Conservation (phyloP, 1,284 basidiomycete species). For the Malassezia globosa region DNA sequence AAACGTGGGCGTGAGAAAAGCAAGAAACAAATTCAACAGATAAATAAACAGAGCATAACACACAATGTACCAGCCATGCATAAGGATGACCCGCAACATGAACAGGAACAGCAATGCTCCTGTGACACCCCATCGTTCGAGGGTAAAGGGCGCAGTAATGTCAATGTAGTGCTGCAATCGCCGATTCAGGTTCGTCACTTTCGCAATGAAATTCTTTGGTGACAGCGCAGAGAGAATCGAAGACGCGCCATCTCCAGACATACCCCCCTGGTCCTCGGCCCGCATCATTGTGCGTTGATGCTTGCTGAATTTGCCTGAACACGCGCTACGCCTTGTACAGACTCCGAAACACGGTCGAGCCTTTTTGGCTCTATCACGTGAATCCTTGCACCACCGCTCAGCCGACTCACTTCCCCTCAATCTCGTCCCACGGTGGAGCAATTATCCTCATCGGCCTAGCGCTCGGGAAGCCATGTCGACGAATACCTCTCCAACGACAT, state of each 20-base stretch:
- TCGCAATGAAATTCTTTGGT: constrained; percentile 3
- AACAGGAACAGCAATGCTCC: constrained; percentile 65
- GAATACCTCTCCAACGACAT: neutral
- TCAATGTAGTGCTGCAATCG: constrained; percentile 53
- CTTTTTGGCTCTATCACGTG: no score
- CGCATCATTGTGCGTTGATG: constrained; percentile 13
- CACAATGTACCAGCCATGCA: constrained; percentile 85
- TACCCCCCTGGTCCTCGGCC: constrained; percentile 14
- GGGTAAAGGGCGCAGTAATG: constrained; percentile 74
- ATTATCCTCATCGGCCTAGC: neutral
- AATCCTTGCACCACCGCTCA: no score
- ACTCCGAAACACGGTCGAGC: neutral
- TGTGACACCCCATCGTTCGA: constrained; percentile 80
- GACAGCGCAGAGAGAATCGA: neutral
- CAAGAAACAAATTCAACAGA: constrained; percentile 57
- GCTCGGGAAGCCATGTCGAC: neutral
- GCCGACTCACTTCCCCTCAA: no score
- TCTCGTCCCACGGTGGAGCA: neutral
- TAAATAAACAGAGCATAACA: constrained; percentile 47
- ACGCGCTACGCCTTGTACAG: no score
- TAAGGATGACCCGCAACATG: constrained; percentile 70
- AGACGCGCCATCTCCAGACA: neutral
- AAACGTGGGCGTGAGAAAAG: constrained; percentile 83
- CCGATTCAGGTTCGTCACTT: constrained; percentile 1
- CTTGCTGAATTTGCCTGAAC: no score